Conservation (phyloP, 2,329 filamentous ascomycete species). For the Fusarium clavum region DNA sequence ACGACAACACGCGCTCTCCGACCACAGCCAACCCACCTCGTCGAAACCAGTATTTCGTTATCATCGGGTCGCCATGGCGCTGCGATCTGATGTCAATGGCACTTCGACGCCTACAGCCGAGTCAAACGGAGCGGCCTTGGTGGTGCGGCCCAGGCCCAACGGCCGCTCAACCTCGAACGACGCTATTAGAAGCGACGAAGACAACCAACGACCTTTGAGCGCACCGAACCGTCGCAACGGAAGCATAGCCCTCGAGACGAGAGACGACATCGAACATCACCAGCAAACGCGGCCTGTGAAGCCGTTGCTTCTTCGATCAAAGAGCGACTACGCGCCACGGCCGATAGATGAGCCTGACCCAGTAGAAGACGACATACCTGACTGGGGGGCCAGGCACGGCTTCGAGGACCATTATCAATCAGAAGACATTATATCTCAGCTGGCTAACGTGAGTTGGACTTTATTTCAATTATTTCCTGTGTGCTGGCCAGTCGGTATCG, state of each 20-base stretch:
- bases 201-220: slow-evolving; percentile 58
- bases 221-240: slow-evolving; percentile 59
- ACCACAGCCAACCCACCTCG: slow-evolving; percentile 29
- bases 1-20: slow-evolving; percentile 42
- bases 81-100: slow-evolving; percentile 50
- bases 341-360: slow-evolving; percentile 56
- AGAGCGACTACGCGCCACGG: slow-evolving; percentile 65
- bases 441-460: slow-evolving; percentile 76
- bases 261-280: slow-evolving; percentile 52
- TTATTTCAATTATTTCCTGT: slow-evolving; percentile 28
- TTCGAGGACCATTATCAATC: slow-evolving; percentile 94
- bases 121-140: slow-evolving; percentile 39
- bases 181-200: slow-evolving; percentile 40
- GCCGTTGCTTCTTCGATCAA: slow-evolving; percentile 66
- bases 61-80: slow-evolving; percentile 48
- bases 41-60: slow-evolving; percentile 38
- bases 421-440: slow-evolving; percentile 85
- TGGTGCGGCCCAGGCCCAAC: slow-evolving; percentile 46
- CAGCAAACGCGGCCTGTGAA: slow-evolving; percentile 57
- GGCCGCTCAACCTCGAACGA: slow-evolving; percentile 48
- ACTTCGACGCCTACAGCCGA: slow-evolving; percentile 46
- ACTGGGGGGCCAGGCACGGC: slow-evolving; percentile 79
- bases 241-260: slow-evolving; percentile 39
- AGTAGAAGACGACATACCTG: slow-evolving; percentile 60
- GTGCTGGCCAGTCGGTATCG: slow-evolving; percentile 10